Base-by-base conservation (phyloP, 257 asterid genomes). In the Solanum okadae region DNA sequence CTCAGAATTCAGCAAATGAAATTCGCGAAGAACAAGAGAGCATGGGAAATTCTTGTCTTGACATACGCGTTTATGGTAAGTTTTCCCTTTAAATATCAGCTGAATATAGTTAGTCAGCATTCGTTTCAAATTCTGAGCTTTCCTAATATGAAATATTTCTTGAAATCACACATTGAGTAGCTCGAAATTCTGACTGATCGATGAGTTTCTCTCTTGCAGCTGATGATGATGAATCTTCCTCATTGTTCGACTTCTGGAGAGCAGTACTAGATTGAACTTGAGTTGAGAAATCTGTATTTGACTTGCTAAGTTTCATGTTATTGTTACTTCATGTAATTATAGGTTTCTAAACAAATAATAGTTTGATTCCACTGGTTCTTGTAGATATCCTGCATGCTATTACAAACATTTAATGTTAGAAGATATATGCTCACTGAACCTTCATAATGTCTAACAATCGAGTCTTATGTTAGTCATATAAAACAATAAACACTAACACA, bases 11-110 rank as follows among this genome's bases (percentile, higher is more conserved):
- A 7, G 92, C 92, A 56, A 73, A 65, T 42, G 42, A 83, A 37
- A 90, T 92, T 86, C 89, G 49, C 16, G 87, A 87, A 37, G 92
- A 90, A 86, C 93, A 92, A 71, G 85, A 84, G 35, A 87, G 73
- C 37, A 33, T 85, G 25, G 93, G 92, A 31, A 91, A 91, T 79
- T 88, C 89, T 81, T 88, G 89, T 23, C 91, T 91, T 63, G 37
- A n/a, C 23, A 31, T 85, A 10, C 34, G 42, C 20, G 22, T 34
- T 81, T 29, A 46, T 81, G 70, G 86, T 81, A 9, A 81, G 86
- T 81, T 46, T 44, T 52, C 63, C 37, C 34, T 16, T 34, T 15
- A 73, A 73, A 10, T 73, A 73, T 72, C 82, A 23, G 61, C 84
- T 38, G 23, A 77, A 77, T 22, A 35, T 22, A 38, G 46, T 38